A percentile compares a stretch with the other conserved stretches of the same genome.
Evolutionary conservation across 2,329 filamentous ascomycete genomes (phyloP).

Genomic region (Camillea tinctor): DNA sequence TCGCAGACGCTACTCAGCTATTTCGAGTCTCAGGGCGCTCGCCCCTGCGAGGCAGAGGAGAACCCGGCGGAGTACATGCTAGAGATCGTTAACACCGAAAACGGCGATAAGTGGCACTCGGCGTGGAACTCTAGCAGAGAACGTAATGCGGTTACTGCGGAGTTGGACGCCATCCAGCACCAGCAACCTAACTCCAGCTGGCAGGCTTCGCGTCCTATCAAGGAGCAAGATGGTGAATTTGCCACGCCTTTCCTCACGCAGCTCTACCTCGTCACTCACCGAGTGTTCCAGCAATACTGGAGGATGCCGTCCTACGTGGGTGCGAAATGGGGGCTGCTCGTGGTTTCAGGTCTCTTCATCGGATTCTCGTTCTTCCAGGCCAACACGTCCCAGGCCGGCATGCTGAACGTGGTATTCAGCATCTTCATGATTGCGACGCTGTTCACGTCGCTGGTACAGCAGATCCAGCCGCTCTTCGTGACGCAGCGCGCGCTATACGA

Average conservation of each 20-base stretch:
- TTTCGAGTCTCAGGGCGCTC: constrained; percentile 68
- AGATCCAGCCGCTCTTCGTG: constrained; percentile 80
- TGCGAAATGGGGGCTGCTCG: no score
- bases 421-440: constrained; percentile 45
- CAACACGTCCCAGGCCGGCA: constrained; percentile 72
- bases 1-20: constrained; percentile 62
- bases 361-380: no score
- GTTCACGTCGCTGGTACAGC: constrained; percentile 75
- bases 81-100: constrained; percentile 46
- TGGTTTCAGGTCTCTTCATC: no score
- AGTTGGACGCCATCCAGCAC: no score
- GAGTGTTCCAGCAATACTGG: constrained; percentile 12
- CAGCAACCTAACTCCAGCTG: no score
- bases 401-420: constrained; percentile 59
- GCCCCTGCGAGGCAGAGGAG: constrained; percentile 58
- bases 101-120: constrained; percentile 59
- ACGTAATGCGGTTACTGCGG: constrained; percentile 44
- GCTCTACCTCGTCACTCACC: constrained; percentile 1
- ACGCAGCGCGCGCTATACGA: constrained; percentile 77
- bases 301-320: no score
- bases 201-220: no score
- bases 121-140: constrained; percentile 40
- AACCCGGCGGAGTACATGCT: constrained; percentile 83
- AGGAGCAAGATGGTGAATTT: no score
- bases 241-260: constrained; percentile 1